Conservation (phyloP, 495 filamentous ascomycete genomes). For the Parathielavia hyrcaniae region DNA sequence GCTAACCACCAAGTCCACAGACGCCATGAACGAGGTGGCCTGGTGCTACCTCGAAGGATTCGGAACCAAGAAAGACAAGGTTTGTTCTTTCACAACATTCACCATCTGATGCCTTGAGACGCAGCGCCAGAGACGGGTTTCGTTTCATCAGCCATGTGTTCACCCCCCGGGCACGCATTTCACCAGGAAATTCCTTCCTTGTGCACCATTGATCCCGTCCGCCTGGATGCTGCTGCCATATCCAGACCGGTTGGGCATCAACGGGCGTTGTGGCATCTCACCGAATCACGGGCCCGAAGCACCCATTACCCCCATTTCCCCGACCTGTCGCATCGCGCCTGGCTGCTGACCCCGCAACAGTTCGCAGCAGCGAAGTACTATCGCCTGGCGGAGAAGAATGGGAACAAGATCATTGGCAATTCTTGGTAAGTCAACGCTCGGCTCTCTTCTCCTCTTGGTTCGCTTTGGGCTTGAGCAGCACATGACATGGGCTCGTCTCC, state of each 20-base stretch:
- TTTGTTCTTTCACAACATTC: constrained; percentile 46
- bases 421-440: constrained; percentile 73
- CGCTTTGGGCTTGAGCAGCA: constrained; percentile 7
- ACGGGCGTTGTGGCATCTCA: background rate
- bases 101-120: background rate
- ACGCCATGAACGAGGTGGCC: constrained; percentile 95
- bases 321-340: constrained; percentile 35
- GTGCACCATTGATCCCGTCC: background rate
- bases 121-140: background rate
- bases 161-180: background rate
- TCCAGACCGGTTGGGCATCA: constrained; percentile 15
- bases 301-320: background rate
- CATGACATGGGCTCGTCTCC: background rate
- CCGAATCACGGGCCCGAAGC: constrained; percentile 11
- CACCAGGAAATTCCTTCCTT: background rate
- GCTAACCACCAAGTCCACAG: constrained; percentile 40
- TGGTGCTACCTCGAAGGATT: constrained; percentile 96
- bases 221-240: background rate
- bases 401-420: constrained; percentile 86
- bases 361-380: constrained; percentile 87
- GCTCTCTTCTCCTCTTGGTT: constrained; percentile 20
- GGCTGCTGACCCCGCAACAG: constrained; percentile 45
- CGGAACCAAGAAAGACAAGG: constrained; percentile 95
- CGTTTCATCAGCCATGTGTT: constrained; percentile 10
- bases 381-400: constrained; percentile 81